Conservation (phyloP, 257 asterid species). For the Schizonepeta tenuifolia region DNA sequence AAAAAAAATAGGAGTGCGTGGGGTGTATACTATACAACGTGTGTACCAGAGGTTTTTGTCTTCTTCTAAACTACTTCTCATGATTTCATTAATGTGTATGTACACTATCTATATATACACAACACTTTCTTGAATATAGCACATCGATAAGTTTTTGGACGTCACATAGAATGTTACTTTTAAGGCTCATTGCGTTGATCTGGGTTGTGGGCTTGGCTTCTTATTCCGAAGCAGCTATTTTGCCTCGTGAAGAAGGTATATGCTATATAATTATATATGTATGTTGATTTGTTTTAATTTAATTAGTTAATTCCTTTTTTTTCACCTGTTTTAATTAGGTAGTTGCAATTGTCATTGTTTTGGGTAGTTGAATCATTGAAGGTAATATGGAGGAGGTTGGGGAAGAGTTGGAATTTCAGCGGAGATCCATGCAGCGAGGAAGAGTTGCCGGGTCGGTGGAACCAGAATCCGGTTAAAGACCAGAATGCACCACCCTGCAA, state of each 20-base stretch:
- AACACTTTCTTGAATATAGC: no score
- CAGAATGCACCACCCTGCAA: conserved; percentile 43
- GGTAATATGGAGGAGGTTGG: conserved; percentile 46
- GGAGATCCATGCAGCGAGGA: conserved; percentile 70
- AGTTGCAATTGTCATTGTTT: not conserved
- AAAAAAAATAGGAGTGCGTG: no score
- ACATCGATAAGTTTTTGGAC: no score
- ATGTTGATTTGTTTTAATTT: no score
- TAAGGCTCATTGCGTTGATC: conserved; percentile 34
- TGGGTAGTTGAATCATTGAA: conserved; percentile 48
- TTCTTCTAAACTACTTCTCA: no score
- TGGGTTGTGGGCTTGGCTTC: conserved; percentile 32
- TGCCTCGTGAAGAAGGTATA: conserved; percentile 50
- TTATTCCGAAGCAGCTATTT: conserved; percentile 35
- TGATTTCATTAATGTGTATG: no score
- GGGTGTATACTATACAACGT: no score
- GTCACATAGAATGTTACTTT: conserved; percentile 20
- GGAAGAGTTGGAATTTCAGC: conserved; percentile 59
- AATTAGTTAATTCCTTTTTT: no score
- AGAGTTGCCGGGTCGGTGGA: conserved; percentile 46
- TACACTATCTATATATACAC: no score
- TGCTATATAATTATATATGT: no score
- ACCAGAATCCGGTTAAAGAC: conserved; percentile 31
- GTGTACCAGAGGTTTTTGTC: no score
- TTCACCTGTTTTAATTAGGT: no score